Percentiles rank a stretch among this genome's conserved stretches.
Evolutionary conservation across 1,284 basidiomycete species (phyloP).

Genomic region (Thecaphora thlaspeos): DNA sequence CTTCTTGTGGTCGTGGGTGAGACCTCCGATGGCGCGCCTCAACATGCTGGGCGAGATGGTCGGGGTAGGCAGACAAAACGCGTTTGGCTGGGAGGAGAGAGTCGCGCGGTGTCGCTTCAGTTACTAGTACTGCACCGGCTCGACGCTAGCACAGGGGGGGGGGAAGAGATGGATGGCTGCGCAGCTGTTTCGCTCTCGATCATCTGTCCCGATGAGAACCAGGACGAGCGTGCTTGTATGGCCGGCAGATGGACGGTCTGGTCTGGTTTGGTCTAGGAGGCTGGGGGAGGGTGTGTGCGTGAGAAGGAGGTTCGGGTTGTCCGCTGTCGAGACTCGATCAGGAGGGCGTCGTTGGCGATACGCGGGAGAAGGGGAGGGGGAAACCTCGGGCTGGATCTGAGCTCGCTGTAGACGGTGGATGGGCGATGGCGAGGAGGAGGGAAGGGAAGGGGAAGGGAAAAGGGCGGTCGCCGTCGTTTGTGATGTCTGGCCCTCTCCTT

Average conservation of each 20-base stretch:
- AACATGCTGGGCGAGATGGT: slow-evolving; percentile 9
- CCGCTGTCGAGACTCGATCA: slow-evolving; percentile 40
- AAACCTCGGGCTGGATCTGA: too few species aligned
- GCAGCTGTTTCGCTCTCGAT: too few species aligned
- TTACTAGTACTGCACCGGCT: too few species aligned
- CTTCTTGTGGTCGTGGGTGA: slow-evolving; percentile 18
- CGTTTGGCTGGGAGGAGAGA: background rate
- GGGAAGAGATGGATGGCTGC: too few species aligned
- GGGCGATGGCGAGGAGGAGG: background rate
- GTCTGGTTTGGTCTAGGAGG: too few species aligned
- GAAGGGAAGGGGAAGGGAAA: background rate
- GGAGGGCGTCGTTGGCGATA: slow-evolving; percentile 7
- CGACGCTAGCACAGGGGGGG: too few species aligned
- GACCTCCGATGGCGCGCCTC: slow-evolving; percentile 21
- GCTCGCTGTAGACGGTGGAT: background rate
- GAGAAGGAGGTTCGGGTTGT: background rate
- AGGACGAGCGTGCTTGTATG: too few species aligned
- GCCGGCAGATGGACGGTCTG: too few species aligned
- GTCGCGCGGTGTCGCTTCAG: too few species aligned
- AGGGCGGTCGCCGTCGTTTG: too few species aligned
- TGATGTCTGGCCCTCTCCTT: too few species aligned
- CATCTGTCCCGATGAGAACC: too few species aligned
- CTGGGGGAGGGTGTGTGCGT: background rate
- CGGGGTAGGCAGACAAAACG: background rate
- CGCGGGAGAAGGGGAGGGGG: background rate